These are phyloP conservation scores for Phanerochaete carnosa DNA, from an alignment of 768 basidiomycete species.

Conservation along the genomic window DNA sequence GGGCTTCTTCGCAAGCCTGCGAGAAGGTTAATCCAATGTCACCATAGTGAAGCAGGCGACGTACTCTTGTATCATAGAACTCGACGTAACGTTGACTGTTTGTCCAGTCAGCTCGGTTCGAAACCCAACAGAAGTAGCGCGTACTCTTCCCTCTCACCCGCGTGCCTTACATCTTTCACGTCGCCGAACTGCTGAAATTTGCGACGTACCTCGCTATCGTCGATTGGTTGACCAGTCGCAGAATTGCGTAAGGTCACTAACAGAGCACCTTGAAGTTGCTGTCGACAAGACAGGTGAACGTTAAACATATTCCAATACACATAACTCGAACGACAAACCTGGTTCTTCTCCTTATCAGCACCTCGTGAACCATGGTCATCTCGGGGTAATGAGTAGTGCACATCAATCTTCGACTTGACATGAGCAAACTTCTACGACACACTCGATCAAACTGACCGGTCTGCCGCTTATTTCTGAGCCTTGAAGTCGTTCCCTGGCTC, in stretches of 20 bases:
- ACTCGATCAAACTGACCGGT: slow-evolving; percentile 58
- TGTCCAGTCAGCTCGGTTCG: neutral
- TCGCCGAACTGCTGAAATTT: slow-evolving; percentile 91
- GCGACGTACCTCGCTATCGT: slow-evolving; percentile 81
- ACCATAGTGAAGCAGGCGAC: slow-evolving; percentile 17
- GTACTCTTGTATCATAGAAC: slow-evolving; percentile 84
- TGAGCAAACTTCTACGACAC: neutral
- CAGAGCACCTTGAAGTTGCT: slow-evolving; percentile 83
- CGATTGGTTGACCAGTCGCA: slow-evolving; percentile 61
- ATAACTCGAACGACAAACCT: too few species aligned
- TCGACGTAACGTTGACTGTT: slow-evolving; percentile 87
- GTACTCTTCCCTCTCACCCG: slow-evolving; percentile 56
- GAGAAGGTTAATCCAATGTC: neutral
- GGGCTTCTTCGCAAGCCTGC: slow-evolving; percentile 78
- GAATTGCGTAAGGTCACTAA: slow-evolving; percentile 76
- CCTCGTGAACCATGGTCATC: slow-evolving; percentile 58
- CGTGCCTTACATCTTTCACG: slow-evolving; percentile 73
- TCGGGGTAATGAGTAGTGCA: slow-evolving; percentile 94
- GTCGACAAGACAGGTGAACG: neutral
- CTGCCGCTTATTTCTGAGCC: slow-evolving; percentile 84
- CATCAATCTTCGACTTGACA: slow-evolving; percentile 68
- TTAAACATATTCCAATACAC: neutral
- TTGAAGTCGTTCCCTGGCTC: slow-evolving; percentile 88
- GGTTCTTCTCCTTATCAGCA: slow-evolving; percentile 80
- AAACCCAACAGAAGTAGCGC: slow-evolving; percentile 27